Conservation (phyloP, 176 grass and related monocot species). For the Bolboschoenus planiculmis region DNA sequence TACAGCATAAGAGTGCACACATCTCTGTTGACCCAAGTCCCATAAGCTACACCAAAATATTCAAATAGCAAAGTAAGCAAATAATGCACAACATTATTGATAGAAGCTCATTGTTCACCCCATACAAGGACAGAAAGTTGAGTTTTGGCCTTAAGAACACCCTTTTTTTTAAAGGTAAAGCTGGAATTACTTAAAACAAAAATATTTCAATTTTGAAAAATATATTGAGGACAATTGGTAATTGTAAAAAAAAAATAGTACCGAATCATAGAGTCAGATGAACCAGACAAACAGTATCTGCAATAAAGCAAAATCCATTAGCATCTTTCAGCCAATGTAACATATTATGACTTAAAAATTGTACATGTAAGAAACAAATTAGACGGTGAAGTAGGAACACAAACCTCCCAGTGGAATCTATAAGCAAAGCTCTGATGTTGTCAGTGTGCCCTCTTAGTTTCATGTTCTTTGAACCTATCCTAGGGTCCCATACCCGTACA, state of each 20-base stretch:
- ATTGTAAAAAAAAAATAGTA: slow-evolving; percentile 25
- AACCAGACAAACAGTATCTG: slow-evolving; percentile 90
- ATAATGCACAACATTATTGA: neutral
- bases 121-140: neutral
- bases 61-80: slow-evolving; percentile 9
- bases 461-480: slow-evolving; percentile 83
- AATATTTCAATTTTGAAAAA: neutral
- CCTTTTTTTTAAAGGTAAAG: neutral
- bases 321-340: neutral
- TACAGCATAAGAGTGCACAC: slow-evolving; percentile 96
- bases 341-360: neutral
- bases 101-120: neutral
- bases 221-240: neutral
- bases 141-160: neutral
- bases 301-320: slow-evolving; percentile 26
- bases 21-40: slow-evolving; percentile 97
- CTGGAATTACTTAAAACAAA: neutral
- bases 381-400: slow-evolving; percentile 27
- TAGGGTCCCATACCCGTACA: slow-evolving; percentile 82
- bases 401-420: slow-evolving; percentile 90
- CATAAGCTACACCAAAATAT: slow-evolving; percentile 57
- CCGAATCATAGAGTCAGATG: slow-evolving; percentile 98
- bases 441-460: slow-evolving; percentile 95
- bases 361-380: slow-evolving; percentile 11
- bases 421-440: slow-evolving; percentile 81